Evolutionary conservation across 2,329 filamentous ascomycete genomes (phyloP), one percentile per base, ranked within the genome.

Genomic region (Truncatella angustata): DNA sequence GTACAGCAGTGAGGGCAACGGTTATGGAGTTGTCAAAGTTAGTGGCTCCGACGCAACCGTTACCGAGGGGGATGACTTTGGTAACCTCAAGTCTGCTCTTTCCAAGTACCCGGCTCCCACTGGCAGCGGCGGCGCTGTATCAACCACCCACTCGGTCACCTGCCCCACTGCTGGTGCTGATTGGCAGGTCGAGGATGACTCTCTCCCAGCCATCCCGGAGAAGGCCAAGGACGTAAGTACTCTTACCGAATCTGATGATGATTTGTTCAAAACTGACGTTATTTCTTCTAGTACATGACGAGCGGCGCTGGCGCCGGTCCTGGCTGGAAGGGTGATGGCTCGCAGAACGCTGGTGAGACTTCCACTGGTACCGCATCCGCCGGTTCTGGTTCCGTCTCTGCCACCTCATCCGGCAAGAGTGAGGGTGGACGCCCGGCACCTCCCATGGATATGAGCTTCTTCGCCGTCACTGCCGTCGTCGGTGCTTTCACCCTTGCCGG

Each of bases 1-100:
- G 73, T 99, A 96, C 78, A 86, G 88, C 9, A 75, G 88, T 65
- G 91, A 95, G 72, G 78, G 79, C 55, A 90, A 86, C 74, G 79
- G 86, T 42, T 97, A 85, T 71, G 93, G 92, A 58, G 86, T 96
- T 54, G 91, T 92, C 66, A 73, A 82, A 53, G 76, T 94, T 64
- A 65, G 70, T 43, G 80, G 78, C 57, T 63, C 70, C 66, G 71
- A 70, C 24, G 71, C 79, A 52, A 73, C 69, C 4, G 79, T 88
- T 53, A 74, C 73, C 28, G 80, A 87, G 58, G 72, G 78, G 30
- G 56, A 70, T 36, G 89, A 93, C 64, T 96, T 86, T 71, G 68
- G 72, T 43, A 71, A 71, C 56, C 77, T 81, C 62, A 72, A 76
- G 61, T 67, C 64, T 10, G 78, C 79, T 47, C 67, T 84, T 51